Evolutionary conservation across 176 grass and related monocot species (phyloP), one percentile per base, ranked within the genome.

Genomic region (Dendrocalamus sinicus): DNA sequence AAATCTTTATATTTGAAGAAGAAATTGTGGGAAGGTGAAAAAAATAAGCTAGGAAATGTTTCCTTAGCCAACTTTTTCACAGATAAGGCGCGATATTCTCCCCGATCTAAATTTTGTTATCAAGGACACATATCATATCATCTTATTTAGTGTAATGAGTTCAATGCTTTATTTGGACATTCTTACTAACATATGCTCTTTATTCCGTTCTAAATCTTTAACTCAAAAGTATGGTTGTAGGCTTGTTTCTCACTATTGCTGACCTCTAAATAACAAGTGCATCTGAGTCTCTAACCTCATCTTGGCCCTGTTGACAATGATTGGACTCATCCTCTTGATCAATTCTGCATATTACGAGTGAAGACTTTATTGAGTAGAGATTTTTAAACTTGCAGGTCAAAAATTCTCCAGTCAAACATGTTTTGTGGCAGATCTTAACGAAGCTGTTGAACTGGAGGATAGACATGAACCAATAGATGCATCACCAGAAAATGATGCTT

Each of bases 391-490:
- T 75, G 45, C 90, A 95, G 93, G 88, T 65, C n/a, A 95, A 89
- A 85, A 80, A 76, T 87, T 92, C 86, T 87, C 88, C 91, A 50
- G 51, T 74, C 22, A 88, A 81, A 45, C 85, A 91, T 54, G 63
- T 66, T 80, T 85, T 95, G 67, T 39, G 86, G 93, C 69, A 92
- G 93, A 95, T 84, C 77, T 90, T 16, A 59, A 82, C 14, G 90
- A 92, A 72, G 91, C 93, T 62, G 48, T 89, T 87, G 93, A 92
- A 66, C 61, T 92, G 81, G 90, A 92, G 63, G 93, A 91, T 75
- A 92, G 79, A 65, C 52, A 80, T 75, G 91, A 92, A 82, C 41
- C 72, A 41, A 46, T 78, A 26, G 86, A 90, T 1, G 63, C 50
- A n/a, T 75, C 60, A 40, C n/a, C 81, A 79, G 89, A 89, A 75